Percentiles rank a stretch among this genome's conserved stretches.
phyloP scores from a whole-genome alignment of 345 rosid species.

The Eucalyptus victrix region DNA sequence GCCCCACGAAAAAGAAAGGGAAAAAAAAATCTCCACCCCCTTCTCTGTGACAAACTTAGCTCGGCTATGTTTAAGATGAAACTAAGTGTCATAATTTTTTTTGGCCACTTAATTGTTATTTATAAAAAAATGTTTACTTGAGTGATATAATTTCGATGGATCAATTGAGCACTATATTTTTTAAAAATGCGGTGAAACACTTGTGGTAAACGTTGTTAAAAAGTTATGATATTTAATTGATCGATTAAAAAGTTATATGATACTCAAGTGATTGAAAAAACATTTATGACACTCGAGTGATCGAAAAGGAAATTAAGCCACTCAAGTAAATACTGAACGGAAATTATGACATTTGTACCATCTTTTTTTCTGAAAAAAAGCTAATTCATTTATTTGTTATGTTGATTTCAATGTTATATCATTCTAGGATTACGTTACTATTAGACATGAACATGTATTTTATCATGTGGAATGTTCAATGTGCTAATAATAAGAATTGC shows the following conservation, averaged over 20 bases:
- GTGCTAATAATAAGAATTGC: neutral
- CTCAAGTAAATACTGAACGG: too few relatives aligned
- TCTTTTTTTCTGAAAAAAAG: neutral
- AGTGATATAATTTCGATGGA: neutral
- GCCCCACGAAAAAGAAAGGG: neutral
- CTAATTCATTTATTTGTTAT: neutral
- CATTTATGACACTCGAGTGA: neutral
- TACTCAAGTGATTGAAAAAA: neutral
- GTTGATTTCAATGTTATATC: neutral
- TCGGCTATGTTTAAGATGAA: neutral
- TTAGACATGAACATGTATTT: neutral
- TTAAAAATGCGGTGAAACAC: neutral
- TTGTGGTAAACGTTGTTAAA: neutral
- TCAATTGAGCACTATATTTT: too few relatives aligned
- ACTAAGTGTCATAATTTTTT: neutral
- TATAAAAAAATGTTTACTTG: neutral
- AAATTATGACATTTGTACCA: neutral
- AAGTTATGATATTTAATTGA: neutral
- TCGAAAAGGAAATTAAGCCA: rapidly evolving
- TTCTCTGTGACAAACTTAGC: neutral
- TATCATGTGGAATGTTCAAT: neutral
- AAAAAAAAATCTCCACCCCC: neutral
- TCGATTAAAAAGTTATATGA: neutral
- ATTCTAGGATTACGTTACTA: neutral
- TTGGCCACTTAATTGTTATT: neutral